These are phyloP conservation scores for Rhododendron ovatum DNA, from an alignment of 148 eudicot species.

Conservation along the genomic window DNA sequence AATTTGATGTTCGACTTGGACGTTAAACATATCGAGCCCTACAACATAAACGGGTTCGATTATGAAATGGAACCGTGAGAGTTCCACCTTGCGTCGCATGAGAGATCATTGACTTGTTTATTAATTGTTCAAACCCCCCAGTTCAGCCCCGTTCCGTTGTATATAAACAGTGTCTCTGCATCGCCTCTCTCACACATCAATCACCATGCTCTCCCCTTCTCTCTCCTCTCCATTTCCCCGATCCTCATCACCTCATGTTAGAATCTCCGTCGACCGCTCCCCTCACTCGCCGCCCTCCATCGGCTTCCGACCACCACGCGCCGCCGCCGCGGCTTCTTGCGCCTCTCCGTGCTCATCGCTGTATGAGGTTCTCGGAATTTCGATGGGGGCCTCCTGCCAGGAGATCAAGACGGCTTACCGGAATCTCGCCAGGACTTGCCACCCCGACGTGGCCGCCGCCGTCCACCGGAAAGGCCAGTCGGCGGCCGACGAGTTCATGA, in stretches of 20 bases:
- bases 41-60: no score
- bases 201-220: slow-evolving; percentile 9
- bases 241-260: background rate
- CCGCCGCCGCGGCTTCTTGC: background rate
- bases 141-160: background rate
- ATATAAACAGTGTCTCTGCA: background rate
- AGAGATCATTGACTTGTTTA: no score
- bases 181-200: background rate
- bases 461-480: background rate
- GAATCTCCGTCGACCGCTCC: background rate
- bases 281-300: background rate
- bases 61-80: no score
- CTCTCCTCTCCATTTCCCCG: slow-evolving; percentile 11
- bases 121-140: no score
- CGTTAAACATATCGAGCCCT: no score
- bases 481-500: slow-evolving; percentile 37
- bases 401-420: slow-evolving; percentile 75
- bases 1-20: no score
- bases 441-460: slow-evolving; percentile 46
- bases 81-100: no score
- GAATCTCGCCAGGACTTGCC: slow-evolving; percentile 48
- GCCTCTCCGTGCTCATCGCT: slow-evolving; percentile 21
- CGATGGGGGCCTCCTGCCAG: slow-evolving; percentile 32
- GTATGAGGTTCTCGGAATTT: slow-evolving; percentile 59
- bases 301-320: background rate